Base-by-base conservation (phyloP, 768 basidiomycete species). In the Xanthoconium stramineum region DNA sequence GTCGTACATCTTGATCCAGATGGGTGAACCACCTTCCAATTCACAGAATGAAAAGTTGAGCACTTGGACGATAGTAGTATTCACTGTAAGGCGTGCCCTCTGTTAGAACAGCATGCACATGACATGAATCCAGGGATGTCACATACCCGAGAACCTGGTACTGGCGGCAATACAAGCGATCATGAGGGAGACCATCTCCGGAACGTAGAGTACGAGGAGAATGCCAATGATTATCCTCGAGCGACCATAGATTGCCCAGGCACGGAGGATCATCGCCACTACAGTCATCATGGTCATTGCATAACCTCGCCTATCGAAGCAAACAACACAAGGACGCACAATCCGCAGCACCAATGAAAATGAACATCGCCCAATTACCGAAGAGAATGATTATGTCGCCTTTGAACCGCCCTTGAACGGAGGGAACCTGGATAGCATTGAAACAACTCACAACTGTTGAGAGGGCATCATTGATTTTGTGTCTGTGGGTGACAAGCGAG, bases 241-340 rank as follows among this genome's bases (percentile, higher is more conserved):
- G 6, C 20, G 42, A 12, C 11, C 5, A 29, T 62, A 64, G 35
- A 62, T 20, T 39, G 47, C 62, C 53, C 57, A 64, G 20, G 60
- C 44, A 35, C 57, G 62, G 14, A 64, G 51, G 28, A 64, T 53
- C 61, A 63, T 63, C 7, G 32, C 42, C 47, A 63, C 61, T 61
- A 11, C 14, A 48, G 17, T 49, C 24, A 24, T 4, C 24, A 24
- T 24, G 32, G 15, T 50, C 28, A 30, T 38, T 14, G 10, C 30
- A 20, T 39, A 24, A 24, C 24, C 24, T 20, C 6, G 10, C 10
- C 19, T 6, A 8, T 19, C 28, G 19, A 19, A 14, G 24, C 17
- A 24, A 44, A 5, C 17, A 36, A 42, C n/a, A 30, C 0, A n/a
- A 20, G 9, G 17, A 52, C 61, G 28, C 46, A 56, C 61, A 19